phyloP scores from a whole-genome alignment of 208 protist species.

The Leishmania lainsoni region DNA sequence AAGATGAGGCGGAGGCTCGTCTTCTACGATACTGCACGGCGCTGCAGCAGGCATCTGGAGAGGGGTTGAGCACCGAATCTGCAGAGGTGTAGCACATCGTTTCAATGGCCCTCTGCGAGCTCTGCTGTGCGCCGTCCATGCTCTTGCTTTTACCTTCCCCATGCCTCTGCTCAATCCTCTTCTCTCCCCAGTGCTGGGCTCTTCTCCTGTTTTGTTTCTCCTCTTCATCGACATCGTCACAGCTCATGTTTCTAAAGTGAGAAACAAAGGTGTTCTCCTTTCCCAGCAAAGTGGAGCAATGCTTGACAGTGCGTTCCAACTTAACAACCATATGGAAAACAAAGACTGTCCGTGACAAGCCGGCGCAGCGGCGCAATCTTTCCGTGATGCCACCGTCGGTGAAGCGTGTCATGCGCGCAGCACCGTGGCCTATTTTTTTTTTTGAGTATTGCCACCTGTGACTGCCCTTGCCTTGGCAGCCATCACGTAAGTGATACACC shows the following conservation, averaged over 20 bases:
- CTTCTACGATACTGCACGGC: slow-evolving; percentile 58
- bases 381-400: background rate
- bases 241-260: background rate
- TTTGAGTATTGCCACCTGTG: background rate
- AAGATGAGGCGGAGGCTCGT: slow-evolving; percentile 28
- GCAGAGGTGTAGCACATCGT: background rate
- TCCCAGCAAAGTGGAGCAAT: background rate
- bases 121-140: background rate
- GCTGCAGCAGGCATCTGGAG: slow-evolving; percentile 24
- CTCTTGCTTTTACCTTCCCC: background rate
- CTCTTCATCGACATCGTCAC: background rate
- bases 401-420: background rate
- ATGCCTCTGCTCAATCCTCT: background rate
- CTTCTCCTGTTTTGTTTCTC: background rate
- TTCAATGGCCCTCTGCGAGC: background rate
- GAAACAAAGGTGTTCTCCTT: background rate
- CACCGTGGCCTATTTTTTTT: background rate
- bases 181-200: background rate
- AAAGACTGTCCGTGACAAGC: background rate
- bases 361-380: background rate
- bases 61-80: background rate
- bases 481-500: background rate
- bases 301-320: background rate
- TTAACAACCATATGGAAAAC: background rate
- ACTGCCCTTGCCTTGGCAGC: background rate